Base-by-base conservation (phyloP, 2,329 filamentous ascomycete species). In the Blastomyces parvus region DNA sequence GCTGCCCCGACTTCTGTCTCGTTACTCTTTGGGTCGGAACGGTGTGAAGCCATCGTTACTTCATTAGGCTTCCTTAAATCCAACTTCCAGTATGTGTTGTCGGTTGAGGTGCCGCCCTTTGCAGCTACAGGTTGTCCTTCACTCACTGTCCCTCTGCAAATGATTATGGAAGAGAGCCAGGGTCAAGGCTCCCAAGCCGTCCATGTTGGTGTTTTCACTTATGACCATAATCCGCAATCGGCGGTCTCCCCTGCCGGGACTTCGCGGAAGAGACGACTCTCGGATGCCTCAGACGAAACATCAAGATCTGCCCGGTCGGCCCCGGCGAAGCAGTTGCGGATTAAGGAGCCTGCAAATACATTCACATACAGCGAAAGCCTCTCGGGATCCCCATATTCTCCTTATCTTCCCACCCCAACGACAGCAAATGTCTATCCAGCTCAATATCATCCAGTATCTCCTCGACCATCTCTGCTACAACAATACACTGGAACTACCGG, bases 21-120 rank as follows among this genome's bases (percentile, higher is more conserved):
- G 67, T 76, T 96, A 62, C 83, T 87, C 57, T 95, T 96, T 75
- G 91, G 90, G n/a, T 82, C 83, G n/a, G 85, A 88, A 70, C 86
- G 87, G 74, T 88, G 86, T 74, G 81, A 84, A 62, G 86, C 86
- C 64, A 82, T 86, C 63, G 80, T 91, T 30, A 82, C 84, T 56
- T 87, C 87, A 72, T 72, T 80, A 78, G 79, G 77, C 78, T 72
- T 81, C 76, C 68, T 84, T 80, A 77, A 83, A 67, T 83, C 84
- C 25, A 79, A 77, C 62, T 89, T 84, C 73, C 83, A 87, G 66
- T 96, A 94, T 75, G 83, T 83, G 38, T 81, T 96, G 69, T 85
- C 84, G 56, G 85, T 86, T 50, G 86, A 90, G 63, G 89, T 88
- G 40, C 92, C 92, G 57, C 82, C 82, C 1, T 84, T 86, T 67